Conservation (phyloP, 441 rosid species). For the Eutrema salsugineum region DNA sequence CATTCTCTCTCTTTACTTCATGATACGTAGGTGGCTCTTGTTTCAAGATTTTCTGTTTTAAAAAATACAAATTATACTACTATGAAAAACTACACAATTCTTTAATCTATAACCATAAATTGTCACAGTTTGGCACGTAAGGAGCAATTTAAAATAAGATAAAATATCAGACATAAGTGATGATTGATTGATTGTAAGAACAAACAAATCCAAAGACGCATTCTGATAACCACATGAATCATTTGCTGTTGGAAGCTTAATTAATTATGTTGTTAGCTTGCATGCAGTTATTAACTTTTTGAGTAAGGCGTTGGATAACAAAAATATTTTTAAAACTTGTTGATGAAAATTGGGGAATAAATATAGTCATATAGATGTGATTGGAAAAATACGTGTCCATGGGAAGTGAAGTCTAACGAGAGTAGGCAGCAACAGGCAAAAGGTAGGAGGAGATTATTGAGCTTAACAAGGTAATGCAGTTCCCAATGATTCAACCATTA, state of each 20-base stretch:
- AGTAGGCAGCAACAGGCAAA: slow-evolving; percentile 2
- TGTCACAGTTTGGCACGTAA: neutral
- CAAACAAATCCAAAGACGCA: neutral
- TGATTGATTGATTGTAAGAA: neutral
- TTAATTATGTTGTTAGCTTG: neutral
- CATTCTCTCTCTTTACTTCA: slow-evolving; percentile 6
- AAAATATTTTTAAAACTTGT: neutral
- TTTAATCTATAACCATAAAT: slow-evolving; percentile 2
- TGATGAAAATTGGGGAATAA: neutral
- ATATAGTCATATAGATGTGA: neutral
- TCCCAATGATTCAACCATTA: slow-evolving; percentile 16
- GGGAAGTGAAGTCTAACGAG: neutral
- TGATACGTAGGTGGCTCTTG: slow-evolving; percentile 27
- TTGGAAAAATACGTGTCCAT: neutral
- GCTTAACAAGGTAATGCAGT: slow-evolving; percentile 11
- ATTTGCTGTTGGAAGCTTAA: neutral
- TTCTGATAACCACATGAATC: neutral
- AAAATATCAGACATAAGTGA: neutral
- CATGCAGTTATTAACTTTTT: neutral
- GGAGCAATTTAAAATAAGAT: neutral
- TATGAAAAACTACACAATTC: neutral
- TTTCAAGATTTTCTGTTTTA: slow-evolving; percentile 20
- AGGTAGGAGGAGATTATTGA: slow-evolving; percentile 1
- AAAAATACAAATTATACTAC: no score
- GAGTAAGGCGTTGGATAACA: neutral